Conservation (phyloP, 2,329 filamentous ascomycete genomes). For the Metarhizium album region DNA sequence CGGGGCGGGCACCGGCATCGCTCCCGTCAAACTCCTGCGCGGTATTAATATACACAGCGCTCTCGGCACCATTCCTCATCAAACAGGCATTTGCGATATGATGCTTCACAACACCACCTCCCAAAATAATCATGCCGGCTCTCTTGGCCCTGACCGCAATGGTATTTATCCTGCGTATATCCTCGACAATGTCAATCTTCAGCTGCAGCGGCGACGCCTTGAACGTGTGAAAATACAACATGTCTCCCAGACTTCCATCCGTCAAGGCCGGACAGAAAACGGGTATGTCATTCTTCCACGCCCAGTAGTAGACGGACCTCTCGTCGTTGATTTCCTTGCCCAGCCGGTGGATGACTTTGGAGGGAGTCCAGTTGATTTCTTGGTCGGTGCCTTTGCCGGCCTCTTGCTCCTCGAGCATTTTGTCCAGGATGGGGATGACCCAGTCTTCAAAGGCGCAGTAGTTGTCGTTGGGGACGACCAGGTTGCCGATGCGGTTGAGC, state of each 20-base stretch:
- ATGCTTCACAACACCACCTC: conserved; percentile 93
- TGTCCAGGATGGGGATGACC: conserved; percentile 90
- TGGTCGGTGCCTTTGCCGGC: conserved; percentile 57
- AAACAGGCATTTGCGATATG: conserved; percentile 96
- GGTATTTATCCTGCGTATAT: conserved; percentile 88
- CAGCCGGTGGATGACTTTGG: conserved; percentile 78
- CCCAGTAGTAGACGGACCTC: conserved; percentile 91
- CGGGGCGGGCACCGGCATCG: conserved; percentile 86
- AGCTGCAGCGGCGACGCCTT: conserved; percentile 74
- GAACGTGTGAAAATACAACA: conserved; percentile 98
- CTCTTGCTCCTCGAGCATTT: conserved; percentile 89
- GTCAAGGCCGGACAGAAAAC: conserved; percentile 95
- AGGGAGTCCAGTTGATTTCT: conserved; percentile 83
- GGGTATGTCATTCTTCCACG: conserved; percentile 90
- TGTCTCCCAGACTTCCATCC: conserved; percentile 89
- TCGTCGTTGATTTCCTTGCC: conserved; percentile 93
- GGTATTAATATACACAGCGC: conserved; percentile 95
- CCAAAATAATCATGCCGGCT: conserved; percentile 90
- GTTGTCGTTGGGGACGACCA: conserved; percentile 92
- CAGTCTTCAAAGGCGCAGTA: conserved; percentile 96
- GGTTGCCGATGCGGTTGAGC: conserved; percentile 90
- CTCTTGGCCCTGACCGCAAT: conserved; percentile 78
- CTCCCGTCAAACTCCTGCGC: conserved; percentile 96
- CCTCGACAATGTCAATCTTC: conserved; percentile 82
- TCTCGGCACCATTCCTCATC: conserved; percentile 96